Percentiles rank a stretch among this genome's conserved stretches.
Evolutionary conservation across 1,139 yeast species (phyloP).

Genomic region (Lipomyces yarrowii): DNA sequence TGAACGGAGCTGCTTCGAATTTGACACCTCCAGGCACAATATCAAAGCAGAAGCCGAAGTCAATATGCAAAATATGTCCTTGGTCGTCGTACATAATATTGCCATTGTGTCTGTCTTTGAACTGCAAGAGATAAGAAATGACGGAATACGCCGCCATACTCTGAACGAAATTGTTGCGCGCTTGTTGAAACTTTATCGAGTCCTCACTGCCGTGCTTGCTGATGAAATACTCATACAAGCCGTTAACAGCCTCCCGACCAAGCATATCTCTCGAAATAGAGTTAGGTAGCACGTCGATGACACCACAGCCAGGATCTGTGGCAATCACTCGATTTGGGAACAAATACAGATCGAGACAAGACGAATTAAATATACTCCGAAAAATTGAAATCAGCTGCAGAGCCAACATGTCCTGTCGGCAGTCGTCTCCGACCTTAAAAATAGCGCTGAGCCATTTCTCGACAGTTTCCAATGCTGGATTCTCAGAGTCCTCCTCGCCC

Average conservation of each 20-base stretch:
- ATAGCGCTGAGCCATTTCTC: conserved; percentile 87
- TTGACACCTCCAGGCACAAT: conserved; percentile 99
- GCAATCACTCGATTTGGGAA: conserved; percentile 96
- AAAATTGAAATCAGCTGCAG: conserved; percentile 89
- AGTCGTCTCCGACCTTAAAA: conserved; percentile 98
- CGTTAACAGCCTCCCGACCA: conserved; percentile 98
- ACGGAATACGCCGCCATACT: conserved; percentile 96
- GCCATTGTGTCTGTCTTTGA: conserved; percentile 98
- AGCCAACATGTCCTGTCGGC: conserved; percentile 96
- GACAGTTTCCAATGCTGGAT: conserved; percentile 34
- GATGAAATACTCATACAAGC: conserved; percentile 87
- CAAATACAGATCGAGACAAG: conserved; percentile 87
- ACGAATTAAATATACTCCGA: conserved; percentile 83
- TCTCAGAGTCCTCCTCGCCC: conserved; percentile 50
- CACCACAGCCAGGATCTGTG: conserved; percentile 99
- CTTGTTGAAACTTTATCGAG: conserved; percentile 84
- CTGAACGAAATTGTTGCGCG: conserved; percentile 88
- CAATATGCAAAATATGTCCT: conserved; percentile 94
- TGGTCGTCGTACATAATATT: conserved; percentile 96
- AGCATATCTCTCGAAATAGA: conserved; percentile 96
- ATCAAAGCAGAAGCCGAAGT: conserved; percentile 97
- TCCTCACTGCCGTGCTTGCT: conserved; percentile 94
- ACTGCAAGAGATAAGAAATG: conserved; percentile 86
- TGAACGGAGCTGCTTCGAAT: conserved; percentile 97
- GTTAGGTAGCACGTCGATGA: conserved; percentile 94